Percentiles rank a stretch among this genome's conserved stretches.
These are phyloP conservation scores for Claviceps monticola DNA, from an alignment of 2,329 filamentous ascomycete species.

Conservation along the genomic window DNA sequence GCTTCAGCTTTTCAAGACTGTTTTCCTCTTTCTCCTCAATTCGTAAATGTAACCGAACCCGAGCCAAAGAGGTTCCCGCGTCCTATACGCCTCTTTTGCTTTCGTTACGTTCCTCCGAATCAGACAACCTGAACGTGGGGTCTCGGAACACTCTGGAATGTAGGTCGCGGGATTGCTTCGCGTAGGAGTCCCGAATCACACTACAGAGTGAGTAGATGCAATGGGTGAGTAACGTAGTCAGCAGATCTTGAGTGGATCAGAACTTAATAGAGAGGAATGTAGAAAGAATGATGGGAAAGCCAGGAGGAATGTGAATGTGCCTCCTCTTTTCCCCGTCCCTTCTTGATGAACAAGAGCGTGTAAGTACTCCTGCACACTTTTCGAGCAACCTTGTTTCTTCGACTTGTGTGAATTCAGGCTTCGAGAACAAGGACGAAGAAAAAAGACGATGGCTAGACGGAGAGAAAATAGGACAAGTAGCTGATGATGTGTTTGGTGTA, in stretches of 20 bases:
- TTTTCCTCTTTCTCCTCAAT: background rate
- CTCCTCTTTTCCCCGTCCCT: background rate
- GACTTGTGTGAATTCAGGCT: background rate
- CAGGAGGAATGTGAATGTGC: background rate
- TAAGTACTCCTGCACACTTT: background rate
- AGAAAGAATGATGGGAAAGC: background rate
- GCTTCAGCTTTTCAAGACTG: background rate
- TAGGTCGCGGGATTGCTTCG: background rate
- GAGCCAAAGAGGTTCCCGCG: background rate
- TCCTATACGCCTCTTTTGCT: too few relatives aligned
- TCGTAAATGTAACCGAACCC: background rate
- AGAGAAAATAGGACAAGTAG: background rate
- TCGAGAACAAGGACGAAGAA: background rate
- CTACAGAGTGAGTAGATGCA: conserved; percentile 1
- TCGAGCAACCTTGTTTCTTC: background rate
- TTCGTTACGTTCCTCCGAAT: background rate
- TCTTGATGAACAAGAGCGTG: background rate
- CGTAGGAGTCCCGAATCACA: background rate
- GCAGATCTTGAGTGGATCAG: conserved; percentile 1
- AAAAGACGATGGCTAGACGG: conserved; percentile 1
- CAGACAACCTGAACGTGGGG: background rate
- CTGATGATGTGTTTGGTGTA: too few relatives aligned
- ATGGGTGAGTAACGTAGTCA: background rate
- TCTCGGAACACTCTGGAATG: conserved; percentile 4
- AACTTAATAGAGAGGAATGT: conserved; percentile 3